Conservation (phyloP, 2,329 filamentous ascomycete species). For the Cladorrhinum sp. region DNA sequence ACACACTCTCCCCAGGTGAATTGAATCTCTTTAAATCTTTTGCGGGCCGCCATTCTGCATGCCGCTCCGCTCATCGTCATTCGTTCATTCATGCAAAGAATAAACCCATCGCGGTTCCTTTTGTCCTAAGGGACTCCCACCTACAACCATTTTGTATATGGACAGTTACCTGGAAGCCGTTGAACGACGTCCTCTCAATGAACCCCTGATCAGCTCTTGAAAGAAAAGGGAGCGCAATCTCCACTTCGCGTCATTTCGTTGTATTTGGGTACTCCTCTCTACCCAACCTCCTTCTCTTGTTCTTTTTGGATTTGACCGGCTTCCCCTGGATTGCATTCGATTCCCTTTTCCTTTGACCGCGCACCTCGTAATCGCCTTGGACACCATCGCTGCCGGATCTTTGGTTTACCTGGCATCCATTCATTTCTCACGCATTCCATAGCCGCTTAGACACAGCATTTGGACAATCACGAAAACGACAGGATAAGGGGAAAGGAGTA, state of each 20-base stretch:
- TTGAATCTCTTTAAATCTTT: not conserved
- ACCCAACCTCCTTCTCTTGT: slow-evolving; percentile 8
- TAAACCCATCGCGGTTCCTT: not conserved
- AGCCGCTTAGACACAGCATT: not conserved
- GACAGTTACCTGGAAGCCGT: not conserved
- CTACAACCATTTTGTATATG: not conserved
- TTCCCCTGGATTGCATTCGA: not conserved
- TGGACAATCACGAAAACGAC: too few species aligned
- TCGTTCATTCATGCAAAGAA: not conserved
- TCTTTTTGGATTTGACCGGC: slow-evolving; percentile 5
- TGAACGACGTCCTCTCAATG: not conserved
- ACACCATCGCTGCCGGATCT: not conserved
- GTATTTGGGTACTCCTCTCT: slow-evolving; percentile 6
- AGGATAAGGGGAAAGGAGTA: not conserved
- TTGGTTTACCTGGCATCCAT: not conserved
- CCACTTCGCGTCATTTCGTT: slow-evolving; percentile 10
- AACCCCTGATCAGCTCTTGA: not conserved
- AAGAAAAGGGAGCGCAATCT: slow-evolving; percentile 1
- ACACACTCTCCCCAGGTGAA: not conserved
- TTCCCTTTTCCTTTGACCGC: not conserved
- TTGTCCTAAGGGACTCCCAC: not conserved
- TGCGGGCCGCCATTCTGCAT: not conserved
- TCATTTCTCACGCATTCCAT: not conserved
- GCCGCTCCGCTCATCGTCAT: not conserved
- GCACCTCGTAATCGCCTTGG: not conserved